Percentiles rank a stretch among this genome's conserved stretches.
These are phyloP conservation scores for Trichocomaceae sp. DNA, from an alignment of 2,329 filamentous ascomycete genomes.

Conservation along the genomic window DNA sequence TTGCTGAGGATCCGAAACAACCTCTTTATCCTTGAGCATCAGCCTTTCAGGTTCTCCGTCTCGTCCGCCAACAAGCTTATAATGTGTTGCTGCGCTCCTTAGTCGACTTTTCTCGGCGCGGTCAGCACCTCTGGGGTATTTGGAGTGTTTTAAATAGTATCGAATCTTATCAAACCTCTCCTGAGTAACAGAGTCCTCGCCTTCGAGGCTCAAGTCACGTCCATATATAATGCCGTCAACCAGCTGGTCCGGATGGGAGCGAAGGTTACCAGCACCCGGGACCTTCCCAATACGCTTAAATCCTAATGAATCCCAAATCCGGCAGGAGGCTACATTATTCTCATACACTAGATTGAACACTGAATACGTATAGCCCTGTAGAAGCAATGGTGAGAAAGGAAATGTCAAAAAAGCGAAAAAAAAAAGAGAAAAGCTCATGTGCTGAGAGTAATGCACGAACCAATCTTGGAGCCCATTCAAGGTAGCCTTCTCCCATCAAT, in stretches of 20 bases:
- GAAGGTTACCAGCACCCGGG: slow-evolving; percentile 62
- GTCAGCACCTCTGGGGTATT: slow-evolving; percentile 89
- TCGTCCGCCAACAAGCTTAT: slow-evolving; percentile 61
- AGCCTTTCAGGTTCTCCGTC: slow-evolving; percentile 60
- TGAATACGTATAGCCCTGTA: slow-evolving; percentile 77
- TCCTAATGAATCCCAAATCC: slow-evolving; percentile 84
- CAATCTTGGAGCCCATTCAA: slow-evolving; percentile 67
- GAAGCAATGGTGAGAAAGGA: not conserved
- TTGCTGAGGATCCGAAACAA: slow-evolving; percentile 78
- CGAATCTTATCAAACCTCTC: slow-evolving; percentile 98
- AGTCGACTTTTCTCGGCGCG: slow-evolving; percentile 92
- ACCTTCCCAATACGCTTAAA: slow-evolving; percentile 89
- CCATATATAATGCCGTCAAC: slow-evolving; percentile 76
- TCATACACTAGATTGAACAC: slow-evolving; percentile 95
- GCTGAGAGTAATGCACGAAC: slow-evolving; percentile 22
- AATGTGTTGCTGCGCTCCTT: slow-evolving; percentile 88
- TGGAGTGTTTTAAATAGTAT: slow-evolving; percentile 89
- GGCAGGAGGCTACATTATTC: slow-evolving; percentile 82
- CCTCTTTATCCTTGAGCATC: slow-evolving; percentile 97
- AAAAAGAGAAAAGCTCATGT: not conserved
- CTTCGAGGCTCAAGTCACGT: slow-evolving; percentile 54
- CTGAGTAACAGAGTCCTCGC: slow-evolving; percentile 80
- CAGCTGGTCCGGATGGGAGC: slow-evolving; percentile 60
- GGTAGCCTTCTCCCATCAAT: slow-evolving; percentile 68
- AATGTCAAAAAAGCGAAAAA: not conserved